Evolutionary conservation across 768 basidiomycete genomes (phyloP), one percentile per base, ranked within the genome.

Genomic region (Hericium coralloides): DNA sequence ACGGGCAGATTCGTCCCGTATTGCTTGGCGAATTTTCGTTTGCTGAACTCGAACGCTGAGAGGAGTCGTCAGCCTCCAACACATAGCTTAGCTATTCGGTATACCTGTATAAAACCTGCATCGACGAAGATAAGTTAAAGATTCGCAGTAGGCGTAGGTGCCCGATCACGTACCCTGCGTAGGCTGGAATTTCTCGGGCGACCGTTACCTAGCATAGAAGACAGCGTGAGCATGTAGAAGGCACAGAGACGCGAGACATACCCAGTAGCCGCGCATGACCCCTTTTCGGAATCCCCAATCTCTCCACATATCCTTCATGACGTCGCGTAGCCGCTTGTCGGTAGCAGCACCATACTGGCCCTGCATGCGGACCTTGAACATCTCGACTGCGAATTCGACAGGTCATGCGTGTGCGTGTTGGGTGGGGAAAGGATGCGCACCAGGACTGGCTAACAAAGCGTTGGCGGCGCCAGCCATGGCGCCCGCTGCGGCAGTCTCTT

Each of bases 361-460:
- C 71, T 97, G 95, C 95, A 97, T 97, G 17, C 91, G 81, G 26
- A 98, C 92, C 72, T 99, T 98, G 76, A 98, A 98, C 89, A 98
- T 92, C 72, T 99, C 97, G 52, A 93, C 91, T 92, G 59, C 38
- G 65, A 54, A 45, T 59, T 15, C 43, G 17, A 59, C 23, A 45
- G n/a, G 43, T 20, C 8, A n/a, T 20, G 2, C 43, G 18, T 20
- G 12, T 20, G n/a, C 43, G 43, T 14, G 15, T 0, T 17, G 14
- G 0, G 31, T 39, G 39, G 26, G 12, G 63, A 12, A 22, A 23
- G 22, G 22, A 15, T 5, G 55, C 74, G 47, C 31, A 86, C 85
- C 93, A 53, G 97, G 97, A 69, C 89, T 90, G 2, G 95, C 95
- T 2, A 98, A 78, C 9, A 98, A 71, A 12, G 95, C 83, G 66